These are phyloP conservation scores for Puccinia brachypodii DNA, from an alignment of 1,284 basidiomycete genomes.

Conservation along the genomic window DNA sequence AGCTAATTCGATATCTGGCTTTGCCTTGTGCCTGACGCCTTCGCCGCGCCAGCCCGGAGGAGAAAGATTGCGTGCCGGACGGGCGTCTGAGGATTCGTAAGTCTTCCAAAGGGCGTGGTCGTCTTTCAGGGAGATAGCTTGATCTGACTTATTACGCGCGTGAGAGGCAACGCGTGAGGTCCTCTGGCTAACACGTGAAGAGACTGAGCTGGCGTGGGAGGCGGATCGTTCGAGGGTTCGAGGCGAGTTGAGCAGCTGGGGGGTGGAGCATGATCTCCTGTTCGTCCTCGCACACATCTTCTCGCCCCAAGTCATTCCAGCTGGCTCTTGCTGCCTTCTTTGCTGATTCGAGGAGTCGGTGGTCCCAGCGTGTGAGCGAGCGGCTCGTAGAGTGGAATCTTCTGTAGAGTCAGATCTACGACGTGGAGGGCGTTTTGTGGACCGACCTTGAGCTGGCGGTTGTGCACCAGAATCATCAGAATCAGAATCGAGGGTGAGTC, in stretches of 20 bases:
- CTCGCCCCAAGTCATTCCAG: constrained; percentile 18
- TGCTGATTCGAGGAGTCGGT: not conserved
- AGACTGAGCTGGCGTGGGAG: constrained; percentile 5
- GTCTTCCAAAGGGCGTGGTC: constrained; percentile 44
- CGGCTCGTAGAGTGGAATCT: not conserved
- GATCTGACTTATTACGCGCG: not conserved
- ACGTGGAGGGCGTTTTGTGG: not conserved
- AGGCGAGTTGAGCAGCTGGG: not conserved
- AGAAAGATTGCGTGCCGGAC: constrained; percentile 19
- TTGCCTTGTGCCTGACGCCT: not conserved
- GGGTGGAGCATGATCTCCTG: constrained; percentile 5
- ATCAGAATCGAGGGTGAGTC: not conserved
- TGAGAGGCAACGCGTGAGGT: not conserved
- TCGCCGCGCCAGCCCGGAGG: constrained; percentile 16
- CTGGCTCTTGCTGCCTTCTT: not conserved
- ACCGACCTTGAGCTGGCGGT: not conserved
- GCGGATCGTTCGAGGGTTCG: not conserved
- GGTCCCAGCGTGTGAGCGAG: not conserved
- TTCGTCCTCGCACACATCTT: constrained; percentile 13
- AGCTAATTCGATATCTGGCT: not conserved
- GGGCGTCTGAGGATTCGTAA: constrained; percentile 27
- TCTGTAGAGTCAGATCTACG: not conserved
- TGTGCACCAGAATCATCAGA: not conserved
- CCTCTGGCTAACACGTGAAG: constrained; percentile 9
- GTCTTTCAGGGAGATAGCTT: constrained; percentile 28